A percentile compares a stretch with the other conserved stretches of the same genome.
Evolutionary conservation across 495 filamentous ascomycete species (phyloP).

Genomic region (Cladorrhinum samala): DNA sequence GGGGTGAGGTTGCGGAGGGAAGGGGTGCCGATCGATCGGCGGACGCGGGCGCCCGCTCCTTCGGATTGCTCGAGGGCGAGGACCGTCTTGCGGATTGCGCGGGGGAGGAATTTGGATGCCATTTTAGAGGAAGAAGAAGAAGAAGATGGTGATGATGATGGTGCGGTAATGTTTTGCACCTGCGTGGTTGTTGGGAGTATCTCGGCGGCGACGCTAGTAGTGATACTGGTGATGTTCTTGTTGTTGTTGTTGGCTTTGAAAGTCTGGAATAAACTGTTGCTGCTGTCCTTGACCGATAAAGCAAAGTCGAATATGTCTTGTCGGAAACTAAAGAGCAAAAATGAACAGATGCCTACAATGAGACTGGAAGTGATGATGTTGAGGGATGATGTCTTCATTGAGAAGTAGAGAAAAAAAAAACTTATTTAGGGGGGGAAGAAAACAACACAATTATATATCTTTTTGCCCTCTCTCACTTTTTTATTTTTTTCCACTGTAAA

Average conservation of each 20-base stretch:
- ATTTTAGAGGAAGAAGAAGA: constrained; percentile 34
- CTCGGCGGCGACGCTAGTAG: no score
- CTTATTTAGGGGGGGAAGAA: not conserved
- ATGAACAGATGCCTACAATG: constrained; percentile 34
- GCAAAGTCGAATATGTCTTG: not conserved
- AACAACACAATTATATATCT: constrained; percentile 12
- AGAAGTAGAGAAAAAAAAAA: not conserved
- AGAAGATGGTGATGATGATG: constrained; percentile 49
- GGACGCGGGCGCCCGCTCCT: constrained; percentile 81
- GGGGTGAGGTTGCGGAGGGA: constrained; percentile 82
- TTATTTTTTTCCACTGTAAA: no score
- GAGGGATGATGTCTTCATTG: constrained; percentile 28
- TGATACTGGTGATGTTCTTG: constrained; percentile 9
- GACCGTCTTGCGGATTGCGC: constrained; percentile 74
- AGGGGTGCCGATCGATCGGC: constrained; percentile 81
- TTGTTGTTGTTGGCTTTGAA: constrained; percentile 6
- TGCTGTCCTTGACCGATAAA: not conserved
- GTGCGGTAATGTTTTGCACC: no score
- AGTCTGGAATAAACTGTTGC: not conserved
- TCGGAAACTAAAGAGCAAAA: constrained; percentile 16
- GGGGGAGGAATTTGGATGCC: constrained; percentile 58
- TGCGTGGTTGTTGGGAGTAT: no score
- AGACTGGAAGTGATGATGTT: constrained; percentile 25
- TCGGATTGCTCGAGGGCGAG: constrained; percentile 82
- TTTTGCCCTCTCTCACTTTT: not conserved